Evolutionary conservation across 148 eudicot species (phyloP), one percentile per base, ranked within the genome.

Genomic region (Tetragonia tetragonoides): DNA sequence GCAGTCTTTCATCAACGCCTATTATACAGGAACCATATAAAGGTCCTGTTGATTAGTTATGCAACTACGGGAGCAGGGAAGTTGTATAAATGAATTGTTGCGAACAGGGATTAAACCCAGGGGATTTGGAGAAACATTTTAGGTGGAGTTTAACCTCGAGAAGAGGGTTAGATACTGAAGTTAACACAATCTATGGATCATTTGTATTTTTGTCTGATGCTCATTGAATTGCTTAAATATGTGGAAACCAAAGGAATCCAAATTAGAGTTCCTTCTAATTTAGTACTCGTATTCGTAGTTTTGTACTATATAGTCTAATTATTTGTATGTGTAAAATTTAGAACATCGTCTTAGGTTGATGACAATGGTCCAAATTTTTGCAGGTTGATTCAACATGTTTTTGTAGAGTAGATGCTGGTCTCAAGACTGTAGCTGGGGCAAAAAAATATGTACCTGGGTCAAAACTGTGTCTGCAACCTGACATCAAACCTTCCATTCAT

Each of bases 341-440:
- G 16, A 56, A 21, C 49, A 49, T 64, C 44, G 20, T 77, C 15
- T 56, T 56, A 38, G 53, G 54, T 72, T 73, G 14, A 44, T 20
- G 23, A 60, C 9, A 61, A 28, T 49, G 47, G 21, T 59, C 21
- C 56, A 65, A 70, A 70, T 69, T 76, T 65, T 80, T 84, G 80
- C 90, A 94, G 98, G 98, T 94, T 70, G 98, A 94, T 88, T 68
- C 94, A 81, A 87, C 92, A 53, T 94, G 98, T 80, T 85, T 92
- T 28, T 94, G 98, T 85, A 90, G 92, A 86, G 95, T 89, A 68
- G 98, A 94, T 77, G 88, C 90, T 18, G 86, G 97, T 79, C 86
- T 94, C 51, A 94, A 92, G 88, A 90, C 93, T 7, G 91, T 92
- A 74, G 86, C 90, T 44, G 89, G 93, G 66, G 93, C 98, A 10